Base-by-base conservation (phyloP, 352 stramenopile genomes). In the Phytophthora brassicae region DNA sequence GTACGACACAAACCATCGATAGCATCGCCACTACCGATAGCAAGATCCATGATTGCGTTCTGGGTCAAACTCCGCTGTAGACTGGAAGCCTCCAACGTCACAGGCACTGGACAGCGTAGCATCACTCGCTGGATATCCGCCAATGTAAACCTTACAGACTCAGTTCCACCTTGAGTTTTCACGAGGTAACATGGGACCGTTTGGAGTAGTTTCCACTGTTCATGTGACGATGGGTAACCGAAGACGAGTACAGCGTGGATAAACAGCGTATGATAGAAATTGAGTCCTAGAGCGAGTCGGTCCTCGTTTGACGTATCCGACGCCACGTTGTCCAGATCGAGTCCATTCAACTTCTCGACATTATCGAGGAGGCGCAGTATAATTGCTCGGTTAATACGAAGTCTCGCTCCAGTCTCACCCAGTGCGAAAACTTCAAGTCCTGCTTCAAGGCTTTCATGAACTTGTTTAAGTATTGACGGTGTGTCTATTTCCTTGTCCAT, bases 261-360 rank as follows among this genome's bases (percentile, higher is more conserved):
- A 20, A 91, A 86, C 31, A 98, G 77, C 16, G 82, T 68, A 60
- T 97, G 90, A 60, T 97, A 97, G 5, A 97, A 22, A 57, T 98
- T 97, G 23, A 98, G 54, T 29, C 90, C 92, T 29, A 97, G 92
- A 14, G 79, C 81, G 9, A 93, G 50, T 8, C 65, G 65, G 28
- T 69, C 54, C 22, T 62, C 72, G 29, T 78, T 62, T 1, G 58
- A 66, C 19, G 65, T 41, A 24, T 70, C 48, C 2, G 38, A 24
- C 9, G 53, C 56, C 7, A 43, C 17, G 1, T 70, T 49, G 29
- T 68, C 50, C 8, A 84, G 55, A 17, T 77, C 70, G 23, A 88
- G 29, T 20, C 62, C 53, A 19, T 77, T 80, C 24, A 91, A 66
- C 16, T 36, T 38, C 55, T 90, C 77, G 7, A 90, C 77, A 0